Base-by-base conservation (phyloP, 208 protist species). In the Entamoeba nuttalli region DNA sequence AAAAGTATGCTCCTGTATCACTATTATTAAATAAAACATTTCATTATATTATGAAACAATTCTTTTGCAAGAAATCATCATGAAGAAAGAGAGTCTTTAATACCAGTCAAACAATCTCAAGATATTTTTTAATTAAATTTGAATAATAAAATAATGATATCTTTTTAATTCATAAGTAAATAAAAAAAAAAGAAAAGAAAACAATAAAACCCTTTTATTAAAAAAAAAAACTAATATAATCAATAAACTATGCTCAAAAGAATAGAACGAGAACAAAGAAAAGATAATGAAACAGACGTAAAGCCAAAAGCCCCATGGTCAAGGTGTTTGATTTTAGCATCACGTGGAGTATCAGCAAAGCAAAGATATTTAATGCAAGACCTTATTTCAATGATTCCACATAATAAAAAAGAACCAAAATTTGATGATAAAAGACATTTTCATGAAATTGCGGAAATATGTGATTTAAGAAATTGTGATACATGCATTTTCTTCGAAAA, bases 321-420 rank as follows among this genome's bases (percentile, higher is more conserved):
- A 9, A 96, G 96, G 95, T 52, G 96, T 30, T 55, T 96, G 15
- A 30, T 95, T 14, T 95, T 96, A 7, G 62, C n/a, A 41, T 96
- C 96, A 41, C 3, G 96, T n/a, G 96, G 96, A 21, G 25, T 96
- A 5, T 71, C 57, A 5, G 30, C 69, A 19, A 41, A 51, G 21
- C 11, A 96, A n/a, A 15, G 96, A 51, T 94, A 96, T 93, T 25
- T 96, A 4, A 73, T 96, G 96, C 30, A 51, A 11, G 95, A 96
- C 48, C 35, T 96, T 2, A 15, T 52, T 17, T 9, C 9, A 21
- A 19, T 96, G 19, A 5, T 96, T 3, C 95, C 96, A 30, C 96
- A 96, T 48, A 7, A 52, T 35, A 93, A 94, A 51, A 95, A 50
- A 17, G 96, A 96, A 94, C 4, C 57, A 17, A 96, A 96, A 96